phyloP scores from a whole-genome alignment of 164 flowering plant genomes.

The Echeveria elegans region DNA sequence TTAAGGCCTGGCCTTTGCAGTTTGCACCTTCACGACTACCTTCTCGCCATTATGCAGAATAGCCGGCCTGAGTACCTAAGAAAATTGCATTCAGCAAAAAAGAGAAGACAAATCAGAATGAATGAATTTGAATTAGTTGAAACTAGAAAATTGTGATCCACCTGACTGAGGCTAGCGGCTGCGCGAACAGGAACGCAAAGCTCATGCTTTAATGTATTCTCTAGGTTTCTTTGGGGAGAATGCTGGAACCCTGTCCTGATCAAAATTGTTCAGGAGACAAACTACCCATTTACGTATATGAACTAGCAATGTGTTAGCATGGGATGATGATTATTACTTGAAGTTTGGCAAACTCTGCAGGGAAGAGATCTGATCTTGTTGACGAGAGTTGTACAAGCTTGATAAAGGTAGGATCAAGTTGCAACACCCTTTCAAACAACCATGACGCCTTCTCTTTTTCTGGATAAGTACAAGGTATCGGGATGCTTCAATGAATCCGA shows the following conservation, averaged over 20 bases:
- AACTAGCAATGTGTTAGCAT: background rate
- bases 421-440: constrained; percentile 76
- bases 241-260: constrained; percentile 96
- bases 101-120: background rate
- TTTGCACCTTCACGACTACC: constrained; percentile 89
- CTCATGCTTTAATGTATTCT: constrained; percentile 54
- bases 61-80: constrained; percentile 91
- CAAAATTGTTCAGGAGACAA: no score
- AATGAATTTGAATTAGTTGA: background rate
- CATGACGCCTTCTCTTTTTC: constrained; percentile 74
- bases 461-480: constrained; percentile 17
- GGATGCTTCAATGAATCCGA: constrained; percentile 1
- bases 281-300: background rate
- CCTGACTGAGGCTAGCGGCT: constrained; percentile 99
- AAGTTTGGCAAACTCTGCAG: constrained; percentile 77
- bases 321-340: constrained; percentile 60
- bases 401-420: constrained; percentile 94
- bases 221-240: constrained; percentile 76
- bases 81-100: background rate
- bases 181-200: constrained; percentile 84
- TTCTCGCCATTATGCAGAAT: constrained; percentile 82
- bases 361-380: constrained; percentile 91
- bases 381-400: constrained; percentile 92
- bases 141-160: constrained; percentile 18
- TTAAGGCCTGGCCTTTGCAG: constrained; percentile 83